phyloP scores from a whole-genome alignment of 2,329 filamentous ascomycete genomes.

The Cordyceps militaris region DNA sequence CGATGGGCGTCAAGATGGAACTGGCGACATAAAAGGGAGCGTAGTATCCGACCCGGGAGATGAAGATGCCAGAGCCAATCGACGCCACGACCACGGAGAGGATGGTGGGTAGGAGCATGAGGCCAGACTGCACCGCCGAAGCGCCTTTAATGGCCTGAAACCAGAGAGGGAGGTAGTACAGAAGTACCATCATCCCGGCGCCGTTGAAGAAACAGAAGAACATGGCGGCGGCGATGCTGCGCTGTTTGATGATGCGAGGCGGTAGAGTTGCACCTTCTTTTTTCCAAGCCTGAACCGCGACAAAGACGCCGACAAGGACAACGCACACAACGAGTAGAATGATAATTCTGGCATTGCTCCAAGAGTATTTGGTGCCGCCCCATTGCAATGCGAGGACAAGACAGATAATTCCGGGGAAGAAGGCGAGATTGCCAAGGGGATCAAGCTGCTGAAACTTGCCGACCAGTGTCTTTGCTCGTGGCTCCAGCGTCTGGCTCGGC shows the following conservation, averaged over 20 bases:
- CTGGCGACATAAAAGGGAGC: conserved; percentile 26
- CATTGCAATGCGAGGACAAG: conserved; percentile 40
- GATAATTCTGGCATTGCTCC: conserved; percentile 26
- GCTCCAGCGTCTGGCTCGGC: background rate
- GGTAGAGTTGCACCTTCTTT: conserved; percentile 30
- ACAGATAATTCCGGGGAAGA: conserved; percentile 26
- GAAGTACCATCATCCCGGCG: conserved; percentile 22
- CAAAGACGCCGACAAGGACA: conserved; percentile 22
- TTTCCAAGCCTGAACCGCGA: conserved; percentile 26
- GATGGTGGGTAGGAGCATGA: conserved; percentile 27
- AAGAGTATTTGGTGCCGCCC: conserved; percentile 29
- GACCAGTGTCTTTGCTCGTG: background rate
- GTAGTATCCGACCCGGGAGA: conserved; percentile 29
- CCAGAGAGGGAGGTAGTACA: conserved; percentile 29
- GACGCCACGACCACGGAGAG: conserved; percentile 23
- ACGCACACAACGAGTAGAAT: conserved; percentile 25
- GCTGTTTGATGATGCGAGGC: conserved; percentile 27
- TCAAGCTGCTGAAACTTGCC: conserved; percentile 18
- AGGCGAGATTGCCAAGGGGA: conserved; percentile 17
- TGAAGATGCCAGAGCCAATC: conserved; percentile 21
- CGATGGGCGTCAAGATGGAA: conserved; percentile 23
- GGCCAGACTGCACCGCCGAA: conserved; percentile 25
- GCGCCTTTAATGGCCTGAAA: conserved; percentile 28
- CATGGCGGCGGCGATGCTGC: conserved; percentile 21
- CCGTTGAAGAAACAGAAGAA: conserved; percentile 17